Evolutionary conservation across 225 moss, liverwort and hornwort genomes (phyloP), one percentile per base, ranked within the genome.

Genomic region (Physcomitrellopsis africana): DNA sequence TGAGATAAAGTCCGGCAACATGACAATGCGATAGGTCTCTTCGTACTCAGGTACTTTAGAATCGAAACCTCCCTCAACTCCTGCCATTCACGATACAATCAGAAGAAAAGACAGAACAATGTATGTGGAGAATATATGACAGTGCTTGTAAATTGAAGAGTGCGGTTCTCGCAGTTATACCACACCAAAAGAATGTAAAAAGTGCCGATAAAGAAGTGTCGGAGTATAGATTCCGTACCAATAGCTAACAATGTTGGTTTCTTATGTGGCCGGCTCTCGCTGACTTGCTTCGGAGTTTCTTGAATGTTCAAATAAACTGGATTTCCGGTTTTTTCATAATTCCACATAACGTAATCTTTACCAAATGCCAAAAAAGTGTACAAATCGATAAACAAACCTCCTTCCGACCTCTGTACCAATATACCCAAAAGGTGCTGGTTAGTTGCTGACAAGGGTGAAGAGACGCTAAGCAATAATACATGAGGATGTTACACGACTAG

Each of bases 301-400:
- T 85, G 92, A 71, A 99, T 92, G 68, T 91, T 99, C 71, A 99
- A 67, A 63, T 99, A 99, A 16, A 99, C 89, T 61, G 95, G 81
- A 77, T 93, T 89, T 37, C 92, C 92, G 19, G 99, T 92, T 80
- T 95, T 99, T 45, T 92, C 82, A 74, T 81, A 95, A 79, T 99
- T 99, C 99, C 95, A 99, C 84, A 89, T 66, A 17, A 93, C 99
- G 49, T 92, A 88, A 19, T 99, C 95, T 42, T 79, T 95, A 66
- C 99, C 99, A 72, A 99, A 99, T 37, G 99, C 99, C 77, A 99
- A 87, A 86, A 99, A 99, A 22, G 99, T 88, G 76, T 81, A 68
- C 62, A 99, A 55, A 86, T 99, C 99, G 51, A 99, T 89, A 72
- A 89, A 99, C 64, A 99, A 75, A 53, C 99, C 99, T 63, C 99